Percentiles rank a stretch among this genome's conserved stretches.
phyloP scores from a whole-genome alignment of 176 grass and related monocot species.

The Areca catechu region DNA sequence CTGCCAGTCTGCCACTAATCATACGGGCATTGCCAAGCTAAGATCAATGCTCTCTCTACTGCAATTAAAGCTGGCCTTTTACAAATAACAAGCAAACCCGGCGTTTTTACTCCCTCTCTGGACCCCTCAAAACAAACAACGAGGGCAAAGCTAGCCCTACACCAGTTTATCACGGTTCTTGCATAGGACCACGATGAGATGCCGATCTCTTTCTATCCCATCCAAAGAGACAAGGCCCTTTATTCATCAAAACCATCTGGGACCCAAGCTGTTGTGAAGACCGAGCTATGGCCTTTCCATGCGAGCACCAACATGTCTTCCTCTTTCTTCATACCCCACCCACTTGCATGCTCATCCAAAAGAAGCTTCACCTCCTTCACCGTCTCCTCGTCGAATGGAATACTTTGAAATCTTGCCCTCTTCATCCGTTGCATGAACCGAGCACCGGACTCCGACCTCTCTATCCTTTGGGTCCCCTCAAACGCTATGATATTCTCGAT shows the following conservation, averaged over 20 bases:
- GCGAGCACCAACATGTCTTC: conserved; percentile 20
- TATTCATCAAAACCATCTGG: conserved; percentile 13
- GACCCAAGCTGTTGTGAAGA: conserved; percentile 16
- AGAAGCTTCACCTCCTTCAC: conserved; percentile 17
- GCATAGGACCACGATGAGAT: no score
- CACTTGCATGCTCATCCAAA: conserved; percentile 13
- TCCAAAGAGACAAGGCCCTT: neutral
- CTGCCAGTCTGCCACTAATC: no score
- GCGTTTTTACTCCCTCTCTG: no score
- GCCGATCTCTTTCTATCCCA: no score
- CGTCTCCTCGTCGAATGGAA: conserved; percentile 9
- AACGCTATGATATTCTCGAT: conserved; percentile 20
- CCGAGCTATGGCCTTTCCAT: conserved; percentile 21
- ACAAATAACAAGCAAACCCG: no score
- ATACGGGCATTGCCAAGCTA: no score
- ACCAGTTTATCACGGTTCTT: no score
- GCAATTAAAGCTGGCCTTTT: no score
- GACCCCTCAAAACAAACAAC: no score
- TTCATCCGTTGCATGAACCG: conserved; percentile 4
- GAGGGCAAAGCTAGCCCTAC: no score
- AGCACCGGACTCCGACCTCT: conserved; percentile 8
- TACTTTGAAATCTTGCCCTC: neutral
- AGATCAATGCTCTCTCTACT: no score
- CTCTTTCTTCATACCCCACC: conserved; percentile 24
- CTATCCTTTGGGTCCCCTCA: conserved; percentile 10